Percentiles rank a stretch among this genome's conserved stretches.
phyloP scores from a whole-genome alignment of 192 early-diverging fungal species.

The Rhizoclosmatium globosum region DNA sequence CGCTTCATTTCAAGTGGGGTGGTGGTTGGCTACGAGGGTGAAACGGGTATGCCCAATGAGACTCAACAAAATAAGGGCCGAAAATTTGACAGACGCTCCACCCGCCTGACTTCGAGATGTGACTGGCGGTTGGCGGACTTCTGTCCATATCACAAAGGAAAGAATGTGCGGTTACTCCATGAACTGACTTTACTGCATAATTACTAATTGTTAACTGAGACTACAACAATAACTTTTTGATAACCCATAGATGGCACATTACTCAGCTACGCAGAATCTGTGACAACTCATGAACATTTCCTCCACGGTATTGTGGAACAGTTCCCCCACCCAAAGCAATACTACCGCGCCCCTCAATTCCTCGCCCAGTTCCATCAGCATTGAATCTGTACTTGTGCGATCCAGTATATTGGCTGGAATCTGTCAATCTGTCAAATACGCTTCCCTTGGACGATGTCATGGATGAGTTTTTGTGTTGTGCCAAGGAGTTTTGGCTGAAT shows the following conservation, averaged over 20 bases:
- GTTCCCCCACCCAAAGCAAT: conserved; percentile 38
- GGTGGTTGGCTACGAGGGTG: too few species aligned
- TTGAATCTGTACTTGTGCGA: conserved; percentile 56
- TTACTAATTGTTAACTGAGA: too few species aligned
- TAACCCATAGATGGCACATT: neutral
- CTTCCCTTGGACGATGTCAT: conserved; percentile 24
- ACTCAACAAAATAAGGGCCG: too few species aligned
- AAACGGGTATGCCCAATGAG: too few species aligned
- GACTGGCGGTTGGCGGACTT: too few species aligned
- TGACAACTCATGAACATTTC: conserved; percentile 56
- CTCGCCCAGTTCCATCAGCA: conserved; percentile 55
- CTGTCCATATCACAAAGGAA: too few species aligned
- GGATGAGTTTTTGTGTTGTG: conserved; percentile 25
- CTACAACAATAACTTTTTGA: too few species aligned
- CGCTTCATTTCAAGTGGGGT: too few species aligned
- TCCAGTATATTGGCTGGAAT: conserved; percentile 53
- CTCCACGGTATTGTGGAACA: conserved; percentile 45
- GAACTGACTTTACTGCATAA: too few species aligned
- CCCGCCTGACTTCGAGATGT: too few species aligned
- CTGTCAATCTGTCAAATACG: conserved; percentile 60
- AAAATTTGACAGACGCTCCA: too few species aligned
- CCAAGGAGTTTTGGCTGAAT: conserved; percentile 3
- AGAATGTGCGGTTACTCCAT: too few species aligned
- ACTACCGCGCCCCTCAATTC: conserved; percentile 55
- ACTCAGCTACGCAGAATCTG: conserved; percentile 56